Evolutionary conservation across 257 asterid species (phyloP), one percentile per base, ranked within the genome.

Genomic region (Penstemon barbatus): DNA sequence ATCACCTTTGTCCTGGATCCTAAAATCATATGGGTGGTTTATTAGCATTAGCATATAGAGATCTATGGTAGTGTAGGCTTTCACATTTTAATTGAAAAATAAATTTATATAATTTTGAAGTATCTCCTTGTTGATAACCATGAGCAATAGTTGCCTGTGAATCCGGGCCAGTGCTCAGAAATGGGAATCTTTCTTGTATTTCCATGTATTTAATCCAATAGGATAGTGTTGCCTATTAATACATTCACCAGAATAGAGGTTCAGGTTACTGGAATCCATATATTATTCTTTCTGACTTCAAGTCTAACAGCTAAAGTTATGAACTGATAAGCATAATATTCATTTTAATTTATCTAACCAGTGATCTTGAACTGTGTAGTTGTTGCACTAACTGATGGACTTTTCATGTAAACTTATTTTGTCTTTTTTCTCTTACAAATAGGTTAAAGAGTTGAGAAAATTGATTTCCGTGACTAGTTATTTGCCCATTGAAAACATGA

Each of bases 361-460:
- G 25, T 66, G n/a, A 45, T 6, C 54, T 58, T 41, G 6, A 71
- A 61, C 52, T 69, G 25, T 55, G 15, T 51, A 3, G 48, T 69
- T 8, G 12, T 61, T 6, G 42, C 57, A 25, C 8, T 33, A 41
- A 48, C 4, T 36, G 36, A 8, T 40, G 51, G 49, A 18, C 45
- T 61, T 63, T 68, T 56, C 67, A 18, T 25, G 9, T 53, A 0
- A 38, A 48, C 42, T 43, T 65, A 9, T 19, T 15, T 61, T 44
- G 3, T 18, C 50, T 43, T 57, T 18, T 36, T 53, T 15, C 43
- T 39, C 45, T 70, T 69, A 38, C 18, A 10, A 62, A 74, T 75
- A 91, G 97, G 97, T 89, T 73, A 75, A 41, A 80, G 96, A 87
- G 73, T 82, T 91, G 90, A 86, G 97, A 72, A 84, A 77, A 78